Evolutionary conservation across 2,329 filamentous ascomycete species (phyloP).

Genomic region (Fusarium mexicanum): DNA sequence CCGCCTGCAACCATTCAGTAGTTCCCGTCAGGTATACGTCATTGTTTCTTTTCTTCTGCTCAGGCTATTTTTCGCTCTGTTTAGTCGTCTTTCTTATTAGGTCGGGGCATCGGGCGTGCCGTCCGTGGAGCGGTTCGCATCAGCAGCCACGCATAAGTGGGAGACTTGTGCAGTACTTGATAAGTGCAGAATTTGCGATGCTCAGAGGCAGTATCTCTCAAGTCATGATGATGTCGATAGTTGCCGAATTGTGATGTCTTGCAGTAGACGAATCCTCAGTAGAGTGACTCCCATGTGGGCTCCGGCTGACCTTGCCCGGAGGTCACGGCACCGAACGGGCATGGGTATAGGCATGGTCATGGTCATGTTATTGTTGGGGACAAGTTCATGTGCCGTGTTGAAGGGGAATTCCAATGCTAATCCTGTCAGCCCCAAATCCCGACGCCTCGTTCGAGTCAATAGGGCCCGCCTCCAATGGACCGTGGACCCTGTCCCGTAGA

Average conservation of each 20-base stretch:
- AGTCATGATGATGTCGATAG: constrained; percentile 20
- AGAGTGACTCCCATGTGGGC: constrained; percentile 20
- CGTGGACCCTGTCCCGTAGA: constrained; percentile 15
- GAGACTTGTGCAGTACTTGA: constrained; percentile 18
- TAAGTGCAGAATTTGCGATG: neutral
- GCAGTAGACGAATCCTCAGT: neutral
- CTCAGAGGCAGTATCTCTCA: neutral
- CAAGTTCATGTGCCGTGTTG: constrained; percentile 18
- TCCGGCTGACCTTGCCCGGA: constrained; percentile 39
- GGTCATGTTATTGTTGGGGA: neutral
- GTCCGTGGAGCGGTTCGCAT: constrained; percentile 8
- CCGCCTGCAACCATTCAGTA: constrained; percentile 26
- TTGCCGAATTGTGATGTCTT: constrained; percentile 17
- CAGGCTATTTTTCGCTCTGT: neutral
- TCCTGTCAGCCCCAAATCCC: constrained; percentile 14
- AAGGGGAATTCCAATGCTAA: neutral
- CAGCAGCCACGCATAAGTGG: constrained; percentile 16
- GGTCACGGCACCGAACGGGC: constrained; percentile 38
- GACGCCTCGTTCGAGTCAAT: constrained; percentile 14
- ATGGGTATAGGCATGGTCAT: constrained; percentile 6
- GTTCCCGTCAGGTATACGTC: constrained; percentile 35
- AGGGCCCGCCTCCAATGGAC: constrained; percentile 19
- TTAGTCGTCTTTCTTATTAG: neutral
- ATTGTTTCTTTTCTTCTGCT: constrained; percentile 7
- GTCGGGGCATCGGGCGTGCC: constrained; percentile 22